Evolutionary conservation across 192 early-diverging fungal species (phyloP).

Genomic region (Oehlia diaphana): DNA sequence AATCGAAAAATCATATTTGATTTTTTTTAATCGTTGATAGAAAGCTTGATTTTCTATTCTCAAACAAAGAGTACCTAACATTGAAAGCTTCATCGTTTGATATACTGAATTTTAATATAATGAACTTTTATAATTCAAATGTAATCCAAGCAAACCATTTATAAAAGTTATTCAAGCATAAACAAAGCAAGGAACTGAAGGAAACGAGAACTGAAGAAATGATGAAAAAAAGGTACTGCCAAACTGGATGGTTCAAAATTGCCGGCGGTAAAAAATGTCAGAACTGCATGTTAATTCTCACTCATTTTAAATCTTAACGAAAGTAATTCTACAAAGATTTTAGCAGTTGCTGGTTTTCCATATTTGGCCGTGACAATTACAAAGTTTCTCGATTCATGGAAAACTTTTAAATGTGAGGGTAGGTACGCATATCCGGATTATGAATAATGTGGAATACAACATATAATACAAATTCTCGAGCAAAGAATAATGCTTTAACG

Average conservation of each 20-base stretch:
- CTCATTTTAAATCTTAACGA: too few species aligned
- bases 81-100: slow-evolving; percentile 74
- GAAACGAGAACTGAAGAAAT: slow-evolving; percentile 40
- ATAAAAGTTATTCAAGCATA: slow-evolving; percentile 68
- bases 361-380: slow-evolving; percentile 86
- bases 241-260: too few species aligned
- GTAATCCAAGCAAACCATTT: slow-evolving; percentile 74
- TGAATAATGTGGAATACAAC: slow-evolving; percentile 82
- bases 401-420: slow-evolving; percentile 98
- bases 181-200: slow-evolving; percentile 75
- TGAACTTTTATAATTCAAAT: slow-evolving; percentile 49
- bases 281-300: too few species aligned
- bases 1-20: slow-evolving; percentile 86
- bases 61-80: slow-evolving; percentile 98
- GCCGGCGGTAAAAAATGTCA: too few species aligned
- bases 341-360: slow-evolving; percentile 73
- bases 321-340: too few species aligned
- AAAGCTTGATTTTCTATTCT: slow-evolving; percentile 94
- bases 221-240: too few species aligned
- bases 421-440: slow-evolving; percentile 66
- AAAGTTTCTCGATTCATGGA: slow-evolving; percentile 95
- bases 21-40: slow-evolving; percentile 93
- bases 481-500: slow-evolving; percentile 56
- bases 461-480: slow-evolving; percentile 93
- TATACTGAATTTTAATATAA: too few species aligned